phyloP scores from a whole-genome alignment of 495 filamentous ascomycete genomes.

The Terfezia claveryi region DNA sequence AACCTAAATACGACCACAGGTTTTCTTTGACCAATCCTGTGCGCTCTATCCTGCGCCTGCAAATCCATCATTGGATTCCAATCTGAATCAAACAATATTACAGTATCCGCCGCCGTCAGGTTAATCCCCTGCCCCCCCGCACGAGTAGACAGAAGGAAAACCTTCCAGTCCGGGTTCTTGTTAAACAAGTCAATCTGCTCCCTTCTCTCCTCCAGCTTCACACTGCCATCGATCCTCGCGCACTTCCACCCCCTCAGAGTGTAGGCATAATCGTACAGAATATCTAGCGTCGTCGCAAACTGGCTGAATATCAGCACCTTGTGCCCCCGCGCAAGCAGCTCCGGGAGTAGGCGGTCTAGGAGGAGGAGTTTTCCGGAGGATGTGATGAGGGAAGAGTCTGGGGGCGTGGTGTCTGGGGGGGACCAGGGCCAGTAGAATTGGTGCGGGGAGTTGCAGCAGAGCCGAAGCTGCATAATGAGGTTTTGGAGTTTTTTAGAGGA shows the following conservation, averaged over 20 bases:
- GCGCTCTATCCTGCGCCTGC: slow-evolving; percentile 84
- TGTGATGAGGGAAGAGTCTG: slow-evolving; percentile 37
- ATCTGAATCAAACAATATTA: slow-evolving; percentile 59
- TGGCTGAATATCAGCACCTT: slow-evolving; percentile 94
- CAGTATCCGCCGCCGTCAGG: slow-evolving; percentile 41
- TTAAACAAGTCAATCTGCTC: slow-evolving; percentile 79
- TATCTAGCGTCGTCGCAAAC: slow-evolving; percentile 82
- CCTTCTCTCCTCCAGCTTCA: slow-evolving; percentile 57
- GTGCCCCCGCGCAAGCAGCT: slow-evolving; percentile 51
- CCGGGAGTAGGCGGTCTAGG: slow-evolving; percentile 63
- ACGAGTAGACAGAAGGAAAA: slow-evolving; percentile 76
- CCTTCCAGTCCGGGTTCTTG: slow-evolving; percentile 37
- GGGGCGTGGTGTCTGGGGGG: slow-evolving; percentile 24
- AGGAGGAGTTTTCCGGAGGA: slow-evolving; percentile 89
- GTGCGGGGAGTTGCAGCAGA: slow-evolving; percentile 81
- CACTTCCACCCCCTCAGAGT: slow-evolving; percentile 50
- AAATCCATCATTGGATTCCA: slow-evolving; percentile 98
- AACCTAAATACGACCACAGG: slow-evolving; percentile 91
- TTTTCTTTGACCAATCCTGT: slow-evolving; percentile 79
- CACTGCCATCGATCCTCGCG: slow-evolving; percentile 82
- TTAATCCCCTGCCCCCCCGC: slow-evolving; percentile 95
- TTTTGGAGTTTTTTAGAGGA: slow-evolving; percentile 87
- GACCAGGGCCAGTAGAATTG: slow-evolving; percentile 91
- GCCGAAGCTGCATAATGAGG: slow-evolving; percentile 74
- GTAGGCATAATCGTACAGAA: slow-evolving; percentile 65